A percentile compares a stretch with the other conserved stretches of the same genome.
Conservation (phyloP, 2,329 filamentous ascomycete species). For the Exophiala spinifera region DNA sequence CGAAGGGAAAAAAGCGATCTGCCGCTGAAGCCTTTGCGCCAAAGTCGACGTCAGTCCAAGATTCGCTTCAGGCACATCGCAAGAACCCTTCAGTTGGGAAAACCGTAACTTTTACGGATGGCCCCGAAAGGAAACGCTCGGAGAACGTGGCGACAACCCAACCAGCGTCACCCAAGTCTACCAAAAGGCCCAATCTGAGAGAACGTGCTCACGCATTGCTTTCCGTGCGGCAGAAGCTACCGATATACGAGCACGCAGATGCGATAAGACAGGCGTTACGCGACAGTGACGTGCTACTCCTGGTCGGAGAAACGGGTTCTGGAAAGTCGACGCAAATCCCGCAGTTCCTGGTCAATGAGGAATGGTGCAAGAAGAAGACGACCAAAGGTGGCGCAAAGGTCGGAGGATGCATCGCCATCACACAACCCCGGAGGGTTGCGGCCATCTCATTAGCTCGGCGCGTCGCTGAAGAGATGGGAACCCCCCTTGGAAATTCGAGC, state of each 20-base stretch:
- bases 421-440: conserved; percentile 88
- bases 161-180: not conserved
- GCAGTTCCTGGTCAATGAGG: conserved; percentile 76
- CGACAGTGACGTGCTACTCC: conserved; percentile 70
- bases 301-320: conserved; percentile 92
- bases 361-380: conserved; percentile 65
- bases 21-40: conserved; percentile 1
- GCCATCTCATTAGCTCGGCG: conserved; percentile 86
- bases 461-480: conserved; percentile 79
- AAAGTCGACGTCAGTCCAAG: not conserved
- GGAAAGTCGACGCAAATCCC: conserved; percentile 97
- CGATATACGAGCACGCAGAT: conserved; percentile 73
- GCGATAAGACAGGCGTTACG: conserved; percentile 65
- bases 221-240: conserved; percentile 63
- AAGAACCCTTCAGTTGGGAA: not conserved
- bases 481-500: conserved; percentile 55
- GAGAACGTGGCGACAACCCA: not conserved
- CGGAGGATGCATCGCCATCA: conserved; percentile 84
- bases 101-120: not conserved
- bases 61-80: not conserved
- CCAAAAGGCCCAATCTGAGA: conserved; percentile 30
- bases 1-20: conserved; percentile 6
- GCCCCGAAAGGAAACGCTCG: not conserved
- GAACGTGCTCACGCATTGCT: conserved; percentile 49
- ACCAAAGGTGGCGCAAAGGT: conserved; percentile 41